Evolutionary conservation across 2,329 filamentous ascomycete genomes (phyloP).

Genomic region (Decorospora gaudefroyi): DNA sequence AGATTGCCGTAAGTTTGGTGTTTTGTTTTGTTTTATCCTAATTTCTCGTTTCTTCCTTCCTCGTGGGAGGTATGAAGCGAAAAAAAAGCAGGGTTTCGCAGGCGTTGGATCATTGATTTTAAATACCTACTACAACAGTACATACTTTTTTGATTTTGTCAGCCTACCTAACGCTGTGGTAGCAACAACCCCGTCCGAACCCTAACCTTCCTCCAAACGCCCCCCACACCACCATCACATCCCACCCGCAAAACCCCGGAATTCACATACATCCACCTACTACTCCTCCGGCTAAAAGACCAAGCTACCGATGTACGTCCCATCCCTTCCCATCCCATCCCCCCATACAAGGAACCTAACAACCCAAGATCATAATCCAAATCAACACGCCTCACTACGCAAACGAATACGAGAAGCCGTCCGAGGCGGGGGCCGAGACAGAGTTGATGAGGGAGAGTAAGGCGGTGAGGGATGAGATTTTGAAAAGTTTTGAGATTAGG

Average conservation of each 20-base stretch:
- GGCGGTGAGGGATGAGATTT: conserved; percentile 70
- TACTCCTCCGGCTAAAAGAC: conserved; percentile 74
- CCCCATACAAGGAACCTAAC: background rate
- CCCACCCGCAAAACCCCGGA: conserved; percentile 47
- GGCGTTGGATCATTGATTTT: too few relatives aligned
- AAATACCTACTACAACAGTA: too few relatives aligned
- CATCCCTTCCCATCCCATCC: too few relatives aligned
- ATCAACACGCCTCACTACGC: conserved; percentile 86
- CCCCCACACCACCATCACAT: conserved; percentile 43
- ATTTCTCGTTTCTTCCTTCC: too few relatives aligned
- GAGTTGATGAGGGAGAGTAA: conserved; percentile 65
- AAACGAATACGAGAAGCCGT: conserved; percentile 72
- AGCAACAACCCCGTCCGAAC: conserved; percentile 65
- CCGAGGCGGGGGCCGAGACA: conserved; percentile 59
- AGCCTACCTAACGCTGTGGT: too few relatives aligned
- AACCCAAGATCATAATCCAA: conserved; percentile 69
- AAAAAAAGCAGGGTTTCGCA: too few relatives aligned
- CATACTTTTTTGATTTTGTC: too few relatives aligned
- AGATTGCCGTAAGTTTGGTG: conserved; percentile 49
- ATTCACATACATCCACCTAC: conserved; percentile 76
- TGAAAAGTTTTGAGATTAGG: conserved; percentile 74
- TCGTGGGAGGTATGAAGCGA: background rate
- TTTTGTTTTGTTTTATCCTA: too few relatives aligned
- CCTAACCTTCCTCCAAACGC: conserved; percentile 63
- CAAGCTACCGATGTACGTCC: conserved; percentile 67